Base-by-base conservation (phyloP, 192 early-diverging fungal species). In the Coemansia reversa region DNA sequence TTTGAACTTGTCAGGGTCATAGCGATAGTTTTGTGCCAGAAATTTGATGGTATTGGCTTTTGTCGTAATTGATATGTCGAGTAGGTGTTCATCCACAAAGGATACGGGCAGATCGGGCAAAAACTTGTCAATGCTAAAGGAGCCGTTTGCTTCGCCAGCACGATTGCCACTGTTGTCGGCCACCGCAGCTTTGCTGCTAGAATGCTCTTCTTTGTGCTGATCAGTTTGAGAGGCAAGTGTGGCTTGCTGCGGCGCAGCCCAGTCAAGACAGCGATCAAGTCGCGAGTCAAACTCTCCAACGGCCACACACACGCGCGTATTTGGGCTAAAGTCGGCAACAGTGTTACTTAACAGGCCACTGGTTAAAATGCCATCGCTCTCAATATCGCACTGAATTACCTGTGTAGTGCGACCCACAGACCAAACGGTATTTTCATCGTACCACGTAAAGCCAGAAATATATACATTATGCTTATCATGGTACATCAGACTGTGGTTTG, bases 351-450 rank as follows among this genome's bases (percentile, higher is more conserved):
- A 18, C 47, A 76, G 55, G 22, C 67, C 67, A 23, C 63, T 61
- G 0, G 79, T 82, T 12, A 61, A 32, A 20, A 76, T 60, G 22
- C 68, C 67, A 25, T 74, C 70, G 49, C 60, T 65, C 27, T 65
- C 60, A 57, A 82, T 76, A 19, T 82, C 75, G 58, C 79, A 82
- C 47, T 76, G 70, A 7, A 82, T 50, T 11, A 82, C 42, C 29
- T 64, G 28, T 33, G 28, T 30, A 19, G 66, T 63, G 25, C 67
- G 70, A 7, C 69, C 56, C 12, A 61, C 65, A 29, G 63, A 73
- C 74, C 79, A 82, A 45, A 76, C 67, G 8, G 54, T 52, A 64
- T 82, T 60, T n/a, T 72, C 56, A 53, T 82, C 79, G 51, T 69
- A 70, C 79, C 79, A 82, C 1, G 67, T 60, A 55, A 82, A 82